A percentile compares a stretch with the other conserved stretches of the same genome.
Conservation (phyloP, 2,329 filamentous ascomycete genomes). For the Pezicula carpinea region DNA sequence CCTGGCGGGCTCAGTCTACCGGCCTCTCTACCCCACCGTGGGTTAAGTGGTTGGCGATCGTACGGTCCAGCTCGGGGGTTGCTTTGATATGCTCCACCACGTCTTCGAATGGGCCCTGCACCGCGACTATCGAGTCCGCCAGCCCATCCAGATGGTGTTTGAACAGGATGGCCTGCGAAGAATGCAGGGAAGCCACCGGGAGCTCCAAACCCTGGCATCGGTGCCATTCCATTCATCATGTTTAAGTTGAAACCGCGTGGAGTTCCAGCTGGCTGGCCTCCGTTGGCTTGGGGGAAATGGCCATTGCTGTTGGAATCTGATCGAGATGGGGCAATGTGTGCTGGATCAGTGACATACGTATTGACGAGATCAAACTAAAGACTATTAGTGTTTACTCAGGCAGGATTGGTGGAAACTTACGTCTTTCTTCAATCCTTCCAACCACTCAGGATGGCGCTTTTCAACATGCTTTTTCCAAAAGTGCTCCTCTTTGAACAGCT, state of each 20-base stretch:
- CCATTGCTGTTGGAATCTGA: conserved; percentile 95
- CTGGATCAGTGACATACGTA: conserved; percentile 87
- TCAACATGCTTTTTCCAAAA: conserved; percentile 99
- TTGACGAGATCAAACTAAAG: conserved; percentile 82
- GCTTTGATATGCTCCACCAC: conserved; percentile 57
- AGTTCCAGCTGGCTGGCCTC: conserved; percentile 74
- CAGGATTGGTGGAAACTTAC: conserved; percentile 46
- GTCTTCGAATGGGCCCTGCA: conserved; percentile 63
- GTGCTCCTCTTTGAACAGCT: conserved; percentile 93
- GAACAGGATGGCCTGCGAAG: conserved; percentile 46
- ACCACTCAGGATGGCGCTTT: conserved; percentile 89
- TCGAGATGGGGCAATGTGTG: conserved; percentile 88
- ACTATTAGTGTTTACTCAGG: conserved; percentile 28
- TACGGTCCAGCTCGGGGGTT: conserved; percentile 65
- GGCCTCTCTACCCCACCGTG: conserved; percentile 40
- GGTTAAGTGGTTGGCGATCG: conserved; percentile 60
- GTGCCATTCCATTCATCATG: conserved; percentile 55
- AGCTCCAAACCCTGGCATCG: conserved; percentile 54
- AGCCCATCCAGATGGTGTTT: conserved; percentile 42
- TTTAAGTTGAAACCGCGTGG: conserved; percentile 89
- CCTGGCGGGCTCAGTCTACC: conserved; percentile 43
- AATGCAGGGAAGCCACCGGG: conserved; percentile 46
- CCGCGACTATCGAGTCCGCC: conserved; percentile 47
- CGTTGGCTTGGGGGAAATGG: conserved; percentile 80
- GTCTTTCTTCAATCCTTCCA: conserved; percentile 74